Evolutionary conservation across 2,329 filamentous ascomycete genomes (phyloP).

Genomic region (Colletotrichum tamarilloi): DNA sequence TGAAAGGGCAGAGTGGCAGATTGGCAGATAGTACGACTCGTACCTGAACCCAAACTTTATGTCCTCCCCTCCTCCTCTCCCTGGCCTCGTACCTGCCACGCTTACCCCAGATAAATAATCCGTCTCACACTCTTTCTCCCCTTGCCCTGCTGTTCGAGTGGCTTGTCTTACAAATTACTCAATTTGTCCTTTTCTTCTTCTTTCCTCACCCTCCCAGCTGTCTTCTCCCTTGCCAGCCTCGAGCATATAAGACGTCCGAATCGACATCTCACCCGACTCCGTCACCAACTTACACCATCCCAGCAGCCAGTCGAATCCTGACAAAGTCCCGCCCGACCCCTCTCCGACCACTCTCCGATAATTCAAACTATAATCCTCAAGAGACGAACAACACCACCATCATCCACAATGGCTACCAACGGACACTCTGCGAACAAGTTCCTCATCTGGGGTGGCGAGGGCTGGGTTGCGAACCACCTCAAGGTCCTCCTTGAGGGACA

Average conservation of each 20-base stretch:
- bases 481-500: conserved; percentile 67
- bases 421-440: conserved; percentile 54
- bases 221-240: conserved; percentile 24
- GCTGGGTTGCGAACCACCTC: conserved; percentile 73
- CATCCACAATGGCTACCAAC: conserved; percentile 43
- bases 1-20: background rate
- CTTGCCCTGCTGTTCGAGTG: conserved; percentile 1
- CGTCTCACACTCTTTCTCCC: conserved; percentile 12
- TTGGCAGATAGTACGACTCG: conserved; percentile 32
- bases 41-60: conserved; percentile 28
- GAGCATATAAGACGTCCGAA: conserved; percentile 20
- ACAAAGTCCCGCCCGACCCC: background rate
- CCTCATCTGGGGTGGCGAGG: conserved; percentile 73
- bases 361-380: background rate
- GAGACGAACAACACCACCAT: background rate
- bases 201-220: conserved; percentile 1
- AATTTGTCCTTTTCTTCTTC: conserved; percentile 18
- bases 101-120: conserved; percentile 35
- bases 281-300: conserved; percentile 10
- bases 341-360: conserved; percentile 10
- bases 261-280: background rate
- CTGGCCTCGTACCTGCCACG: conserved; percentile 29
- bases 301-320: conserved; percentile 7
- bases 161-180: conserved; percentile 30
- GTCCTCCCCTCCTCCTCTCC: conserved; percentile 10